Evolutionary conservation across 1,284 basidiomycete genomes (phyloP).

Genomic region (Afroboletus lepidellus): DNA sequence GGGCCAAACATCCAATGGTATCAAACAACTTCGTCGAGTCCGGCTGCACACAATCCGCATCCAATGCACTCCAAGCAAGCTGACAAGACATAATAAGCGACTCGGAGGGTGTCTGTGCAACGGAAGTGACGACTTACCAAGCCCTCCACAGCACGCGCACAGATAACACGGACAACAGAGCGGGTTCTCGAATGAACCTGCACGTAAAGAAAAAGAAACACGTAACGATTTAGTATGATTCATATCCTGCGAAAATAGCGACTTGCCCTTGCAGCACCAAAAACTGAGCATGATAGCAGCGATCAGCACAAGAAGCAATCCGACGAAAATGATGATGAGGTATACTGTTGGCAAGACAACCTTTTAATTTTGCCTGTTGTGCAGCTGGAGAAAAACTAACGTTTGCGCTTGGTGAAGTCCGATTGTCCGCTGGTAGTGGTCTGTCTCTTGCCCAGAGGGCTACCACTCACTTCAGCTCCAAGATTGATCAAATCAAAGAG

Average conservation of each 20-base stretch:
- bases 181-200: constrained; percentile 57
- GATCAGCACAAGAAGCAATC: constrained; percentile 49
- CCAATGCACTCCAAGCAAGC: constrained; percentile 55
- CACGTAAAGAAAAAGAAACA: constrained; percentile 2
- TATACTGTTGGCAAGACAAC: constrained; percentile 38
- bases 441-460: constrained; percentile 36
- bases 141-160: constrained; percentile 63
- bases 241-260: neutral
- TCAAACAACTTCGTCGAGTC: constrained; percentile 37
- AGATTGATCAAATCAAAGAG: constrained; percentile 22
- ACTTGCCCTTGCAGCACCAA: constrained; percentile 57
- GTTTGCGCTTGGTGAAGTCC: constrained; percentile 40
- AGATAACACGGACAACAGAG: constrained; percentile 63
- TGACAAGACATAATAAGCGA: constrained; percentile 24
- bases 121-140: constrained; percentile 42
- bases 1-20: neutral
- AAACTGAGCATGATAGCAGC: constrained; percentile 52
- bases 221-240: constrained; percentile 1
- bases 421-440: constrained; percentile 22
- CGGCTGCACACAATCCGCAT: constrained; percentile 54
- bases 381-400: constrained; percentile 27
- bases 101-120: neutral
- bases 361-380: neutral
- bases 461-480: constrained; percentile 17
- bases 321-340: constrained; percentile 57